Base-by-base conservation (phyloP, 2,329 filamentous ascomycete species). In the Epichloe festucae region DNA sequence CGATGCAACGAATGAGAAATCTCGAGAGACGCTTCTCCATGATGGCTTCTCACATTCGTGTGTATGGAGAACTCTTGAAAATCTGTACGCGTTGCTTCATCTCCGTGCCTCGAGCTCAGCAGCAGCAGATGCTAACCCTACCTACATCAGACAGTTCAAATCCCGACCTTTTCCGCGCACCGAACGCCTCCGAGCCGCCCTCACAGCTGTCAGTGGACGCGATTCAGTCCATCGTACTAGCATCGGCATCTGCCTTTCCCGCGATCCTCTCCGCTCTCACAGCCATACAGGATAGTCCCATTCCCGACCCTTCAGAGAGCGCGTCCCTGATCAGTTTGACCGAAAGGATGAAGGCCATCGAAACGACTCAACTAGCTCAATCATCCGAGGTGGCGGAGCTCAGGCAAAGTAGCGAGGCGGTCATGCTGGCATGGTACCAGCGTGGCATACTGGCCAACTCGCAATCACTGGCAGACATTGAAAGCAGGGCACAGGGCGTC, bases 361-460 rank as follows among this genome's bases (percentile, higher is more conserved):
- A 80, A 55, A 73, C 75, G 0, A 76, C 75, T 4, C 85, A 89
- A 60, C 64, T 76, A 19, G 73, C 77, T 15, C 84, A 88, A 65
- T 73, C 67, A 40, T 72, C 73, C 46, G 79, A 84, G 64, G 77
- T 87, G 55, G 77, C 76, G 21, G 78, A 78, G 63, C 74, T 85
- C 62, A 76, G 80, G 63, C 76, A 69, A 55, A 76, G 75, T 57
- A 90, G 77, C 68, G 86, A 81, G 65, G 65, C 65, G 55, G 70
- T 78, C 23, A 67, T 89, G 53, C 76, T 83, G 57, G 67, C 73
- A 38, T 94, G 88, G 84, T 89, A 91, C 66, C 82, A 89, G 63
- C 71, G 79, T 23, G 79, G 81, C 3, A 73, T 93, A 43, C 70
- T 95, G 46, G 76, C 77, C 11, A 80, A 79, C 58, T 84, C 84